Evolutionary conservation across 139 green algal species (phyloP), one percentile per base, ranked within the genome.

Genomic region (Asterochloris sp.): DNA sequence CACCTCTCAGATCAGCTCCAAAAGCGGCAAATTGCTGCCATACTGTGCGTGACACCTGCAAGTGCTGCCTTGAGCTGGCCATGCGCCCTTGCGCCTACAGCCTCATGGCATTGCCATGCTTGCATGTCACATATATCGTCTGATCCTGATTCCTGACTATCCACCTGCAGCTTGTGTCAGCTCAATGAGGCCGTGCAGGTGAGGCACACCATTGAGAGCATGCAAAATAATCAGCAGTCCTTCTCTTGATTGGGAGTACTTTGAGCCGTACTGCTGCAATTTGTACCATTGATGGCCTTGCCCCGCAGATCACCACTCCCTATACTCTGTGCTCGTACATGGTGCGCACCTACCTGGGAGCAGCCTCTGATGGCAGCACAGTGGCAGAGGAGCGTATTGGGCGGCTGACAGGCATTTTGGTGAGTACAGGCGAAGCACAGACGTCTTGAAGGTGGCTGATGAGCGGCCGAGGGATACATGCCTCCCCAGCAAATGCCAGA

Each of bases 251-350:
- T n/a, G n/a, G n/a, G n/a, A n/a, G n/a, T n/a, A n/a, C n/a, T n/a
- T n/a, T n/a, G n/a, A n/a, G n/a, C n/a, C n/a, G n/a, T n/a, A n/a
- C n/a, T n/a, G n/a, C n/a, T n/a, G n/a, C n/a, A n/a, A n/a, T n/a
- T n/a, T n/a, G n/a, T n/a, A n/a, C n/a, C n/a, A n/a, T n/a, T n/a
- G n/a, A n/a, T n/a, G n/a, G n/a, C n/a, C 38, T 54, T 54, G 38
- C 38, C 38, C 67, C 54, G 2, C 89, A 91, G 64, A 86, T 90
- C 16, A 94, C 88, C 0, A 76, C 92, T 76, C 92, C 92, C 27
- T 95, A 91, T 75, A 87, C 86, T 0, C 54, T 95, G 16, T 86
- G 86, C 12, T 89, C 91, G 13, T 95, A 90, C 68, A 95, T 95
- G 92, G 92, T 94, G 17, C 83, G 88, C 0, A 85, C 85, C 77